A percentile compares a stretch with the other conserved stretches of the same genome.
Evolutionary conservation across 139 green algal species (phyloP).

Genomic region (Micractinium conductrix): DNA sequence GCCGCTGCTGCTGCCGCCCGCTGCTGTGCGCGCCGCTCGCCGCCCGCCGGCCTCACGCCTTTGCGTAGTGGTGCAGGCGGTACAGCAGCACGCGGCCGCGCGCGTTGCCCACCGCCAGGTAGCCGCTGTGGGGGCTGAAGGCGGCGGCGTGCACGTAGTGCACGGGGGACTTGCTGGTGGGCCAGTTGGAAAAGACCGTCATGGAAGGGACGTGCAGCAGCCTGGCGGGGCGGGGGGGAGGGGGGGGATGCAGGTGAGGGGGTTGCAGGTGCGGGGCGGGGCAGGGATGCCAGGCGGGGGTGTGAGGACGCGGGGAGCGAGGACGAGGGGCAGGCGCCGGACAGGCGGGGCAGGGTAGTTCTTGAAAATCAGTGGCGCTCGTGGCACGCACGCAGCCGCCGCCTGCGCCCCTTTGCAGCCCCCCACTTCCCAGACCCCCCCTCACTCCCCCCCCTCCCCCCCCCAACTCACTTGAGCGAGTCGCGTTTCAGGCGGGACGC

Average conservation of each 20-base stretch:
- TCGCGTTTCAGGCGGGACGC: conserved; percentile 87
- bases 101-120: conserved; percentile 91
- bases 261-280: neutral
- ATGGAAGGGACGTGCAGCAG: conserved; percentile 86
- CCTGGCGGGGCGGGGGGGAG: conserved; percentile 10
- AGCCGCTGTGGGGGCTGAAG: conserved; percentile 88
- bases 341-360: neutral
- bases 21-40: no score
- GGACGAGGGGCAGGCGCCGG: neutral
- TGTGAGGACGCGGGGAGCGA: neutral
- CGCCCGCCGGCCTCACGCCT: conserved; percentile 2
- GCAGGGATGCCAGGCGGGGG: neutral
- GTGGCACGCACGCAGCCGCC: no score
- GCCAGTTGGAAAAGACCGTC: conserved; percentile 96
- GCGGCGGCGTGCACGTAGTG: conserved; percentile 85
- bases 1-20: no score
- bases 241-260: neutral
- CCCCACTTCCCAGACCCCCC: neutral
- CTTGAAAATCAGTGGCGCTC: neutral
- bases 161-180: conserved; percentile 82
- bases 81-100: conserved; percentile 90
- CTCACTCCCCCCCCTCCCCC: neutral
- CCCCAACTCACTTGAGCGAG: conserved; percentile 60
- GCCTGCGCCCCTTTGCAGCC: no score
- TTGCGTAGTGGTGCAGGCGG: conserved; percentile 86